phyloP scores from a whole-genome alignment of 2,329 filamentous ascomycete species.

The Trichoderma sp. region DNA sequence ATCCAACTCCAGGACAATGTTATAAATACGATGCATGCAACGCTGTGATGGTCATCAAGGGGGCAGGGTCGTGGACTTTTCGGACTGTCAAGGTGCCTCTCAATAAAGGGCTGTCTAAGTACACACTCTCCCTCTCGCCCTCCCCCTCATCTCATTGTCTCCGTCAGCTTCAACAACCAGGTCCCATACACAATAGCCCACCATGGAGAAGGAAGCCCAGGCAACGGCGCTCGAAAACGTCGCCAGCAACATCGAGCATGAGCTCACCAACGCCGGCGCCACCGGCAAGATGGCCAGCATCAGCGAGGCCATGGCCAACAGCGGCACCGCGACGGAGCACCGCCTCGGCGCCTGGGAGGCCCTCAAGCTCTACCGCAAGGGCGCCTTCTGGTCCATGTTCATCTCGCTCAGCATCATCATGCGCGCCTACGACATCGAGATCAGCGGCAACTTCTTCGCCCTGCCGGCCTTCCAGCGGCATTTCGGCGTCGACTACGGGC shows the following conservation, averaged over 20 bases:
- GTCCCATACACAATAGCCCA: neutral
- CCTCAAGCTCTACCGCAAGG: slow-evolving; percentile 40
- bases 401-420: slow-evolving; percentile 46
- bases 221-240: slow-evolving; percentile 23
- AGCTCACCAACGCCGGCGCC: slow-evolving; percentile 21
- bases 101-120: neutral
- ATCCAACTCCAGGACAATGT: neutral
- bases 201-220: slow-evolving; percentile 21
- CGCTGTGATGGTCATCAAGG: neutral
- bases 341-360: slow-evolving; percentile 31
- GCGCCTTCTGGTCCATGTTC: slow-evolving; percentile 43
- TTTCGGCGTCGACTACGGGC: slow-evolving; percentile 24
- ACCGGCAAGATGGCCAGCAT: slow-evolving; percentile 25
- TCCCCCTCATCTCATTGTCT: neutral
- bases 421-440: slow-evolving; percentile 46
- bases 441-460: slow-evolving; percentile 44
- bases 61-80: neutral
- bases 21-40: slow-evolving; percentile 24
- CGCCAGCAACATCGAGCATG: slow-evolving; percentile 23
- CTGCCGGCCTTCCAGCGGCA: slow-evolving; percentile 34
- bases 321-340: slow-evolving; percentile 20
- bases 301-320: slow-evolving; percentile 23
- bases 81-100: neutral
- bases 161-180: neutral
- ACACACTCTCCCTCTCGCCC: neutral